Evolutionary conservation across 2,329 filamentous ascomycete genomes (phyloP).

Genomic region (Aspergillus novofumigatus): DNA sequence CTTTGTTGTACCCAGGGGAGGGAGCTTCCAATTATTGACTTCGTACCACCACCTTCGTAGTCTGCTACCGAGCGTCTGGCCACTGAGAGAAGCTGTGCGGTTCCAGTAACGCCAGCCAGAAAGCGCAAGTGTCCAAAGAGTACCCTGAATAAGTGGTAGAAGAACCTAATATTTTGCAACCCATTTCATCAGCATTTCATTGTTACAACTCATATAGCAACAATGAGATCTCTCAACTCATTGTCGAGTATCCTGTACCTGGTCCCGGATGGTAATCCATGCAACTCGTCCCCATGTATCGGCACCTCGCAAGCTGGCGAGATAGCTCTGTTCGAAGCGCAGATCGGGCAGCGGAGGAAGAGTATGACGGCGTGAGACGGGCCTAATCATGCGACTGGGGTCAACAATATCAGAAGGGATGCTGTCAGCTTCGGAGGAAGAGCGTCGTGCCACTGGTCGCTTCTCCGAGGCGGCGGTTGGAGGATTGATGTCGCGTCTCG

Average conservation of each 20-base stretch:
- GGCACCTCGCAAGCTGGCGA: constrained; percentile 78
- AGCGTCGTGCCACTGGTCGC: constrained; percentile 56
- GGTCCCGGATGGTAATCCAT: constrained; percentile 83
- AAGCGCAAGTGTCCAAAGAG: constrained; percentile 80
- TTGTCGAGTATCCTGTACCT: constrained; percentile 52
- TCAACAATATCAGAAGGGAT: constrained; percentile 48
- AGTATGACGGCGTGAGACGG: constrained; percentile 34
- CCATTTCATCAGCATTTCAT: neutral
- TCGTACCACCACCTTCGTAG: constrained; percentile 91
- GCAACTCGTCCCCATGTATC: constrained; percentile 74
- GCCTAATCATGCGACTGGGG: constrained; percentile 31
- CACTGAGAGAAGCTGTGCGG: constrained; percentile 68
- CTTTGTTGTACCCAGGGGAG: constrained; percentile 35
- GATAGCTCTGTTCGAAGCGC: constrained; percentile 96
- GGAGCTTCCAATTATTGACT: constrained; percentile 84
- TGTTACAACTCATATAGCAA: neutral
- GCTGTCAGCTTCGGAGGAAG: constrained; percentile 38
- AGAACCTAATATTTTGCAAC: constrained; percentile 57
- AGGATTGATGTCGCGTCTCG: constrained; percentile 72
- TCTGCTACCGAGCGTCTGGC: constrained; percentile 69
- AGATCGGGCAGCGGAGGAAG: constrained; percentile 77
- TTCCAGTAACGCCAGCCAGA: constrained; percentile 92
- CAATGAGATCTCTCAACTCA: neutral
- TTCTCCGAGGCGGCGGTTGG: constrained; percentile 68
- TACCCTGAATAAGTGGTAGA: constrained; percentile 81